Conservation (phyloP, 2,329 filamentous ascomycete species). For the Neocucurbitaria cava region DNA sequence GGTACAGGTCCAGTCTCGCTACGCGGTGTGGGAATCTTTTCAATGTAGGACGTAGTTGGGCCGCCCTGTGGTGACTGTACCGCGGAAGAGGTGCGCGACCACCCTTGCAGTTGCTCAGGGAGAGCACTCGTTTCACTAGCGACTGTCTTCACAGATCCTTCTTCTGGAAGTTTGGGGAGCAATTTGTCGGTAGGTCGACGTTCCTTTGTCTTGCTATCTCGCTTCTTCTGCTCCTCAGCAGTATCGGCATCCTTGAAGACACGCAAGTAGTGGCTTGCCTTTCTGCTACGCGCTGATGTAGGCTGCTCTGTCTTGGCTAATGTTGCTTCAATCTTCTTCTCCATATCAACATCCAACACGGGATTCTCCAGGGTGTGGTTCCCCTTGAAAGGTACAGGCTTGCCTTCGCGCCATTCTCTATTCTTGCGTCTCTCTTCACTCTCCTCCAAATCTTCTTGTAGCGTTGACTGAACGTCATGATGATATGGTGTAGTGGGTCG, state of each 20-base stretch:
- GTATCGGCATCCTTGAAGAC: constrained; percentile 69
- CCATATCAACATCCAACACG: constrained; percentile 58
- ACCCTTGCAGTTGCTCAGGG: constrained; percentile 26
- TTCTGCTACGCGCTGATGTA: constrained; percentile 65
- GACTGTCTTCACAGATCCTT: constrained; percentile 20
- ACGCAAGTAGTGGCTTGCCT: constrained; percentile 70
- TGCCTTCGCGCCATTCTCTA: constrained; percentile 58
- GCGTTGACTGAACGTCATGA: constrained; percentile 24
- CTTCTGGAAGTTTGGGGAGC: constrained; percentile 31
- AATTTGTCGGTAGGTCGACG: constrained; percentile 42
- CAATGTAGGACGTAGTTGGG: constrained; percentile 38
- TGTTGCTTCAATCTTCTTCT: constrained; percentile 70
- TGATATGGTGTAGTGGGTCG: constrained; percentile 39
- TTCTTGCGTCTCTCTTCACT: constrained; percentile 55
- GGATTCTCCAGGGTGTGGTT: constrained; percentile 47
- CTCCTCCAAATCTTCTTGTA: constrained; percentile 39
- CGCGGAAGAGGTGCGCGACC: constrained; percentile 32
- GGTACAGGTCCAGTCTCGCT: constrained; percentile 9
- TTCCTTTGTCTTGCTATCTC: constrained; percentile 54
- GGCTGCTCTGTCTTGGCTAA: constrained; percentile 63
- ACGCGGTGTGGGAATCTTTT: constrained; percentile 20
- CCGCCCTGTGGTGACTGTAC: constrained; percentile 33
- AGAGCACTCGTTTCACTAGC: constrained; percentile 18
- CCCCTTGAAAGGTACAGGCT: constrained; percentile 53
- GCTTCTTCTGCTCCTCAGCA: constrained; percentile 59